Evolutionary conservation across 768 basidiomycete species (phyloP).

Genomic region (Collybia mongolica): DNA sequence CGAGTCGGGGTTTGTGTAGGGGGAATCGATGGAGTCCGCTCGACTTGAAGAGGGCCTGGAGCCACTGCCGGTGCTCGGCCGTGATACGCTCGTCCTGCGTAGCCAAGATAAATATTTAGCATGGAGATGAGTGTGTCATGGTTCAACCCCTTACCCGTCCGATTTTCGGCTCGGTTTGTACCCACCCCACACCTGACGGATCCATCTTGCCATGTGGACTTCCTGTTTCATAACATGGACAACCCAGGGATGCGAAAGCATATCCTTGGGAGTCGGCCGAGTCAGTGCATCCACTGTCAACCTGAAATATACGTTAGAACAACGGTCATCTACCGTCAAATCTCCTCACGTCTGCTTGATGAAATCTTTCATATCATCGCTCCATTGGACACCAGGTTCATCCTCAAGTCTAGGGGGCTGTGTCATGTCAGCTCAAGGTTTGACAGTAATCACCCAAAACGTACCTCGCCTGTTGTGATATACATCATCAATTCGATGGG

Average conservation of each 20-base stretch:
- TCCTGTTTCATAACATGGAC: conserved; percentile 73
- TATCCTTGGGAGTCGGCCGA: conserved; percentile 80
- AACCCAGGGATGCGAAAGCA: conserved; percentile 87
- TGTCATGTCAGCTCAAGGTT: not conserved
- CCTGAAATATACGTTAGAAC: conserved; percentile 9
- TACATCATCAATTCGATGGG: conserved; percentile 95
- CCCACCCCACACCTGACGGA: conserved; percentile 84
- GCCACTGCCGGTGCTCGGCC: conserved; percentile 26
- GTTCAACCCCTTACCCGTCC: conserved; percentile 39
- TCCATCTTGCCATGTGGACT: conserved; percentile 88
- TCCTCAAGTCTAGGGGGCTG: conserved; percentile 85
- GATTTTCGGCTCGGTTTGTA: conserved; percentile 44
- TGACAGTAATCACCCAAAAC: conserved; percentile 14
- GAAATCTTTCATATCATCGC: conserved; percentile 88
- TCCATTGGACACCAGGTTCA: conserved; percentile 70
- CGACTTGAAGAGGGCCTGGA: conserved; percentile 19
- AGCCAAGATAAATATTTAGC: conserved; percentile 1
- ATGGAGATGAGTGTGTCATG: not conserved
- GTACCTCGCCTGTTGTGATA: conserved; percentile 77
- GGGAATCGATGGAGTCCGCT: conserved; percentile 10
- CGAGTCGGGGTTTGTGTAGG: conserved; percentile 11
- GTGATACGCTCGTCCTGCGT: conserved; percentile 23
- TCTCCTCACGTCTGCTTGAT: conserved; percentile 68
- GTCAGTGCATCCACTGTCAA: conserved; percentile 58
- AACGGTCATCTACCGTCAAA: not conserved